These are phyloP conservation scores for Chaetomium tenue DNA, from an alignment of 495 filamentous ascomycete genomes.

Conservation along the genomic window DNA sequence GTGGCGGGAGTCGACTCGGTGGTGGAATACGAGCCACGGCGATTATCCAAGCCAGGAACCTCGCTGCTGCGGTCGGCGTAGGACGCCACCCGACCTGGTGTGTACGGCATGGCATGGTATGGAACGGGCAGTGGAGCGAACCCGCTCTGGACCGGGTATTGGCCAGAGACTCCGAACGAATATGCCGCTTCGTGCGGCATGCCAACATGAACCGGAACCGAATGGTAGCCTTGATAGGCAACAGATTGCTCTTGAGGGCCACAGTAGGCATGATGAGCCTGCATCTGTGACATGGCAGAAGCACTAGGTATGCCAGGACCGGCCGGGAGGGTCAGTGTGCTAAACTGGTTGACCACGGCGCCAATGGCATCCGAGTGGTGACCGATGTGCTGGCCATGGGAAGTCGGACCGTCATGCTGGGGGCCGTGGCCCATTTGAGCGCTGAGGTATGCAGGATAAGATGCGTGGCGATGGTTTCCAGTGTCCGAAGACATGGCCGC, in stretches of 20 bases:
- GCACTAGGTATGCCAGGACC: constrained; percentile 26
- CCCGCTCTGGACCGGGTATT: constrained; percentile 39
- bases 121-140: constrained; percentile 36
- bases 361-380: constrained; percentile 31
- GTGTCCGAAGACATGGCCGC: constrained; percentile 29
- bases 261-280: constrained; percentile 36
- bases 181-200: constrained; percentile 33
- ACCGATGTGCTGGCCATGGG: constrained; percentile 33
- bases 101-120: constrained; percentile 48
- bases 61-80: constrained; percentile 47
- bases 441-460: constrained; percentile 30
- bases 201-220: constrained; percentile 35
- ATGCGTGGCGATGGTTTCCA: constrained; percentile 31
- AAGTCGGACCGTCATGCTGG: constrained; percentile 28
- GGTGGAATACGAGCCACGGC: constrained; percentile 65
- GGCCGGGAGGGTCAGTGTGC: constrained; percentile 37
- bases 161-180: constrained; percentile 32
- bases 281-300: constrained; percentile 28
- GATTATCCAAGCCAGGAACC: constrained; percentile 58
- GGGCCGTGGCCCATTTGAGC: constrained; percentile 24
- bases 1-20: constrained; percentile 64
- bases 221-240: constrained; percentile 37
- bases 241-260: constrained; percentile 33
- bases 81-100: constrained; percentile 45
- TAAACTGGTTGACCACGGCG: constrained; percentile 43